These are phyloP conservation scores for Trametes polyzona DNA, from an alignment of 1,284 basidiomycete species.

Conservation along the genomic window DNA sequence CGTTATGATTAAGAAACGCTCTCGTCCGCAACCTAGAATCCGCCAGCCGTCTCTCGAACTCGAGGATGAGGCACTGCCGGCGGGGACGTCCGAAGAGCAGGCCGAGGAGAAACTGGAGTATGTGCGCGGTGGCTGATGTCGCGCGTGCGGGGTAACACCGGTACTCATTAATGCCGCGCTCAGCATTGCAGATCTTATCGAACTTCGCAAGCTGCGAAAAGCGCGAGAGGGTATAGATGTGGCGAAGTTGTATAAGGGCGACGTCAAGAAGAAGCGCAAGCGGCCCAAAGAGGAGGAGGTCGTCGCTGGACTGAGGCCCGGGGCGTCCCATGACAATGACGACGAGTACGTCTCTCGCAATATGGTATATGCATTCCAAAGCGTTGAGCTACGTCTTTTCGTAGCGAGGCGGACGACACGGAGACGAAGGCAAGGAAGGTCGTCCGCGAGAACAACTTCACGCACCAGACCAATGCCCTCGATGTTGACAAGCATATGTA, in stretches of 20 bases:
- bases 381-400: background rate
- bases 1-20: conserved; percentile 66
- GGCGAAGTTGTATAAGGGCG: conserved; percentile 83
- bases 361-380: background rate
- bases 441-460: conserved; percentile 91
- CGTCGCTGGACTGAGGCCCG: conserved; percentile 60
- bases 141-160: conserved; percentile 7
- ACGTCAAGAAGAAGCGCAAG: conserved; percentile 73
- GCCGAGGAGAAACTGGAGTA: conserved; percentile 53
- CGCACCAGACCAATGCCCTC: conserved; percentile 92
- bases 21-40: conserved; percentile 55
- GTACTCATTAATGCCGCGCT: conserved; percentile 4
- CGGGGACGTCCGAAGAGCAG: conserved; percentile 44
- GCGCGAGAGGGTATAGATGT: conserved; percentile 86
- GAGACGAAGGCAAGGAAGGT: conserved; percentile 74
- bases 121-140: conserved; percentile 33
- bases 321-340: conserved; percentile 51
- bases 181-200: conserved; percentile 83
- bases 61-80: conserved; percentile 36
- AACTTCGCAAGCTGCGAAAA: conserved; percentile 80
- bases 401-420: conserved; percentile 63
- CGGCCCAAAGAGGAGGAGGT: conserved; percentile 51
- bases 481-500: conserved; percentile 99
- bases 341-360: conserved; percentile 61
- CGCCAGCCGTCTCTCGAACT: conserved; percentile 50